Base-by-base conservation (phyloP, 306 rosid genomes). In the Rosa multiflora region DNA sequence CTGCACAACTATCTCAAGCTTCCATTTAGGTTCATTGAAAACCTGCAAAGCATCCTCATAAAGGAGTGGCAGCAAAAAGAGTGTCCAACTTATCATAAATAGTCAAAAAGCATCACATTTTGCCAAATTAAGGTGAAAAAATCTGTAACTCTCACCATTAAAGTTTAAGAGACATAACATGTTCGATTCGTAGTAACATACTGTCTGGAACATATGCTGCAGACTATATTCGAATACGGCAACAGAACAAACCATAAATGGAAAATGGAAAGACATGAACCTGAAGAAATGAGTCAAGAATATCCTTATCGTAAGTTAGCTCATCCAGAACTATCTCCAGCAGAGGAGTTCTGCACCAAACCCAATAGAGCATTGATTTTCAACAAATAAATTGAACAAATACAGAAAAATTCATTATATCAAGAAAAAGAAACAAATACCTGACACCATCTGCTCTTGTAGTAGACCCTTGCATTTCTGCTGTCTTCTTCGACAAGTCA, bases 361-460 rank as follows among this genome's bases (percentile, higher is more conserved):
- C 66, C 56, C 82, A 80, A 78, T 42, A 73, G 83, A 35, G n/a
- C 70, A 53, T 26, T 61, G 39, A 26, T 21, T 59, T 44, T 56
- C 35, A 43, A 37, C 8, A 20, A 12, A 70, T 12, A 26, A 43
- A 51, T 52, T n/a, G n/a, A n/a, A 18, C 46, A 26, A 14, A 4
- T 10, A 21, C 9, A 23, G 12, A 53, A 21, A 17, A 63, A 44
- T 52, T 26, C 64, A 78, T 20, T 71, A 20, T 9, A 29, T 32
- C 73, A 78, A 73, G 76, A 70, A 74, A 73, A 42, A n/a, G 55
- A 78, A 84, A 76, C 37, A 77, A 20, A 48, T 78, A 91, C 99
- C 99, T 92, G 77, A 87, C 79, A 73, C 94, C 84, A 86, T 94
- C 99, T 42, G 88, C 88, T 83, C 99, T 89, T 64, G 88, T 86